Conservation (phyloP, 1,139 yeast genomes). For the Taiozyma sp. region DNA sequence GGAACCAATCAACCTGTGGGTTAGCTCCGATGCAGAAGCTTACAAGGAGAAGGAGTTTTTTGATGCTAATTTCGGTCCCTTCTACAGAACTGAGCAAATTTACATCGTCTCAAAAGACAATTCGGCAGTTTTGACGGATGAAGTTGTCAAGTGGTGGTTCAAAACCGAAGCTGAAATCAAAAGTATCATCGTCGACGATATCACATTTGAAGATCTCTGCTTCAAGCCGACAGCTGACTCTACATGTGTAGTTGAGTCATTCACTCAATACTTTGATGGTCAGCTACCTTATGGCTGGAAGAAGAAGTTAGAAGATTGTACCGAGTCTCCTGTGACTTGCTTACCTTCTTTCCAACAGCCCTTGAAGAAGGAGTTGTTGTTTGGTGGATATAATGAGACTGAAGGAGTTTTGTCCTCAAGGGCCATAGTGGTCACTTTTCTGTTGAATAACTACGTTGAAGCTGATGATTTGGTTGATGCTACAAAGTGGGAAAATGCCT, state of each 20-base stretch:
- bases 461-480: slow-evolving; percentile 40
- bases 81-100: slow-evolving; percentile 84
- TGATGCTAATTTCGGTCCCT: slow-evolving; percentile 85
- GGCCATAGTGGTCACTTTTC: slow-evolving; percentile 74
- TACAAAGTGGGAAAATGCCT: slow-evolving; percentile 55
- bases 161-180: slow-evolving; percentile 58
- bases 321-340: slow-evolving; percentile 83
- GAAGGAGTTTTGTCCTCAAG: slow-evolving; percentile 46
- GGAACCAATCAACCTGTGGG: slow-evolving; percentile 86
- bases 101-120: slow-evolving; percentile 70
- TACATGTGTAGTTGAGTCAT: slow-evolving; percentile 80
- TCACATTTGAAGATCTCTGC: slow-evolving; percentile 62
- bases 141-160: slow-evolving; percentile 84
- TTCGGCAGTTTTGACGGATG: slow-evolving; percentile 46
- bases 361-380: slow-evolving; percentile 61
- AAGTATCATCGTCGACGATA: slow-evolving; percentile 25
- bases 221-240: slow-evolving; percentile 76
- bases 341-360: slow-evolving; percentile 92
- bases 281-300: slow-evolving; percentile 63
- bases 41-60: slow-evolving; percentile 63
- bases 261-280: slow-evolving; percentile 84
- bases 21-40: slow-evolving; percentile 73
- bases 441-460: slow-evolving; percentile 48
- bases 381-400: slow-evolving; percentile 47
- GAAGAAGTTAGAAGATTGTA: slow-evolving; percentile 49